Evolutionary conservation across 2,329 filamentous ascomycete species (phyloP).

Genomic region (Penicillium fuscoglaucum): DNA sequence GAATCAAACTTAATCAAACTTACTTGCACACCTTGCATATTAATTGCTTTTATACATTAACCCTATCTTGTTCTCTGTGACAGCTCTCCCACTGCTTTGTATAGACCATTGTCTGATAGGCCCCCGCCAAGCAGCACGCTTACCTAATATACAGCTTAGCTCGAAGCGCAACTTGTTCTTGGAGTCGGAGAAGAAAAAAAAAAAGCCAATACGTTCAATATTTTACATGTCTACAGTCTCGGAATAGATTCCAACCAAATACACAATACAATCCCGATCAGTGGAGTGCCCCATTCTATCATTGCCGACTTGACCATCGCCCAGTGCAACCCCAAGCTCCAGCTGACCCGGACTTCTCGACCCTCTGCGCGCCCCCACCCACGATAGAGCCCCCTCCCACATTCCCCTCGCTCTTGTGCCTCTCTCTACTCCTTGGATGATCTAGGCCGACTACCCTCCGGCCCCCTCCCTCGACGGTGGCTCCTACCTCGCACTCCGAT

Average conservation of each 20-base stretch:
- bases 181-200: slow-evolving; percentile 14
- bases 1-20: neutral
- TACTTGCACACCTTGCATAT: neutral
- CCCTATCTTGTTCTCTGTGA: neutral
- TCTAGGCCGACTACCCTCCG: slow-evolving; percentile 19
- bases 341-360: slow-evolving; percentile 2
- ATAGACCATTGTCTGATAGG: slow-evolving; percentile 14
- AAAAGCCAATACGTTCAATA: neutral
- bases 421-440: slow-evolving; percentile 13
- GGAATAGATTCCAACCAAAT: slow-evolving; percentile 6
- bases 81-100: slow-evolving; percentile 8
- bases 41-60: neutral
- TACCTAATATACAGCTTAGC: slow-evolving; percentile 18
- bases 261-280: slow-evolving; percentile 1
- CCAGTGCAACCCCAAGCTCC: slow-evolving; percentile 22
- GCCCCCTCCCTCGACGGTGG: slow-evolving; percentile 23
- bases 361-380: slow-evolving; percentile 1
- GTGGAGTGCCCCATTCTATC: slow-evolving; percentile 3
- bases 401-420: slow-evolving; percentile 11
- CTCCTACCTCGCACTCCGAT: slow-evolving; percentile 23
- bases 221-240: slow-evolving; percentile 7
- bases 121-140: neutral
- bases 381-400: slow-evolving; percentile 13
- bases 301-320: slow-evolving; percentile 19
- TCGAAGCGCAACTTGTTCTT: slow-evolving; percentile 17